Evolutionary conservation across 306 rosid species (phyloP).

Genomic region (Chamaecrista fasciculata): DNA sequence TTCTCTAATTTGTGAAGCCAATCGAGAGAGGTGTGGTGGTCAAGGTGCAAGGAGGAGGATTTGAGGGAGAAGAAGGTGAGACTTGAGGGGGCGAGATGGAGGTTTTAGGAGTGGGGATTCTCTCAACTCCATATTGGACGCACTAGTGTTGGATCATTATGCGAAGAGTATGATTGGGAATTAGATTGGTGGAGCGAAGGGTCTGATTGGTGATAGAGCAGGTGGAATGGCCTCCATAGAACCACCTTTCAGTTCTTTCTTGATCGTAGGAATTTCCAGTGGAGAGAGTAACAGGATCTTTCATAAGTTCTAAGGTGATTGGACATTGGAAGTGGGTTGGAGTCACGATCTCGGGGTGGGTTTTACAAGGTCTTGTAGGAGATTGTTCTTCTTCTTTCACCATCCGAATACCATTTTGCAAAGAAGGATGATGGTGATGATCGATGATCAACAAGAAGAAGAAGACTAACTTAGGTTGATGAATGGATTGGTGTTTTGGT

Average conservation of each 20-base stretch:
- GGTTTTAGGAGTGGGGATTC: conserved; percentile 65
- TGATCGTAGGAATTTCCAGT: conserved; percentile 80
- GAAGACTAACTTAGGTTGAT: too few species aligned
- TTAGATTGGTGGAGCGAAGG: conserved; percentile 52
- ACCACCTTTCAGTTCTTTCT: conserved; percentile 66
- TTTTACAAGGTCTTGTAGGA: too few species aligned
- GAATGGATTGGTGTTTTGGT: too few species aligned
- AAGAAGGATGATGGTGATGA: too few species aligned
- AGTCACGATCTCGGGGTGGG: conserved; percentile 34
- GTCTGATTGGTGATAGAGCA: conserved; percentile 63
- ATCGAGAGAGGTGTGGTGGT: conserved; percentile 42
- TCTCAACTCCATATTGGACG: conserved; percentile 49
- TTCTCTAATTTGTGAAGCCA: conserved; percentile 41
- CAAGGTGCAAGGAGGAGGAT: too few species aligned
- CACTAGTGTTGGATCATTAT: conserved; percentile 82
- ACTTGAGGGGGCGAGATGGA: conserved; percentile 50
- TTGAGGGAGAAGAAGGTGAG: conserved; percentile 23
- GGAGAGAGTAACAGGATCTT: conserved; percentile 77
- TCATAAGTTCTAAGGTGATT: conserved; percentile 68
- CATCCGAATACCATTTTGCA: too few species aligned
- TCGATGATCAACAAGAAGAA: too few species aligned
- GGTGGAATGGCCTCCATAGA: conserved; percentile 58
- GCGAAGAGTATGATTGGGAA: conserved; percentile 64
- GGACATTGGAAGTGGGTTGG: conserved; percentile 72
- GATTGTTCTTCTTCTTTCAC: too few species aligned